Percentiles rank a stretch among this genome's conserved stretches.
Conservation (phyloP, 1,284 basidiomycete genomes). For the Phlebopus sp. region DNA sequence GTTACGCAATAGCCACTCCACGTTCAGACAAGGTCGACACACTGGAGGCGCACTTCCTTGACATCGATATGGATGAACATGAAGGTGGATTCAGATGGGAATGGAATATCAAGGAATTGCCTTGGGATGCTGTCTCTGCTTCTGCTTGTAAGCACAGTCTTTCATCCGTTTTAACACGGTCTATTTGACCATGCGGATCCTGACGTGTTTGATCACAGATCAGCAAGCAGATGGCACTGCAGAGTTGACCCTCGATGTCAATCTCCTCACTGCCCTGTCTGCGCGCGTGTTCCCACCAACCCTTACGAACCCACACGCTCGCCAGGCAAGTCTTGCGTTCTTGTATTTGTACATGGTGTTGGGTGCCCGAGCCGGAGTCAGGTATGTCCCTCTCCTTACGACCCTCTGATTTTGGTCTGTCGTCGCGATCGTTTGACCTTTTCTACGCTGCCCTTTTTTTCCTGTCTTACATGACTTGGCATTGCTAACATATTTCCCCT, state of each 20-base stretch:
- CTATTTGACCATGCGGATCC: background rate
- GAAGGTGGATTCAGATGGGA: conserved; percentile 57
- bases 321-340: conserved; percentile 79
- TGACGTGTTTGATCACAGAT: background rate
- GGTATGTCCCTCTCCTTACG: conserved; percentile 41
- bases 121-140: conserved; percentile 76
- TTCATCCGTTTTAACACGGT: background rate
- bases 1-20: conserved; percentile 83
- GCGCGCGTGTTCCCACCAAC: conserved; percentile 46
- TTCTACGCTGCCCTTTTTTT: too few relatives aligned
- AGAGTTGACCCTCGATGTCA: conserved; percentile 69
- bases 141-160: background rate
- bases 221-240: conserved; percentile 39
- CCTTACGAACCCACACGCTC: conserved; percentile 46
- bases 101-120: conserved; percentile 82
- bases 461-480: too few relatives aligned
- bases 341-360: conserved; percentile 93
- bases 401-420: background rate
- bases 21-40: conserved; percentile 60
- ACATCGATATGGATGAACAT: conserved; percentile 55
- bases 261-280: conserved; percentile 67
- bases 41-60: conserved; percentile 77
- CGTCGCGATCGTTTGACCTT: too few relatives aligned
- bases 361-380: conserved; percentile 44
- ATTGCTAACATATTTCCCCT: background rate